Percentiles rank a stretch among this genome's conserved stretches.
Conservation (phyloP, 805 yeast genomes). For the Candida ascalaphidarum region DNA sequence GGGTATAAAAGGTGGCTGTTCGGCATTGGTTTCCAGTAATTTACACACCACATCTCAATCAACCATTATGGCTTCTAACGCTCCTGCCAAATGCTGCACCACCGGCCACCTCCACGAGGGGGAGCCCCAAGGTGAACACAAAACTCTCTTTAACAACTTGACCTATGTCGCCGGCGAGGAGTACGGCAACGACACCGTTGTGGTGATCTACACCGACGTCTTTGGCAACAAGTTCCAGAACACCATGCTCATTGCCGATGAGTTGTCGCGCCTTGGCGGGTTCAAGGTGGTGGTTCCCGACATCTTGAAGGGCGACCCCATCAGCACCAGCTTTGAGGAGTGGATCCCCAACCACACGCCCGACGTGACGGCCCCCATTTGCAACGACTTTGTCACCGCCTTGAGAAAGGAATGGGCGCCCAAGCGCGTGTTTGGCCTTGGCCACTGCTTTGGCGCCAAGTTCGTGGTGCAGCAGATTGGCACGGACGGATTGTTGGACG, state of each 20-base stretch:
- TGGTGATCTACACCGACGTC: conserved; percentile 65
- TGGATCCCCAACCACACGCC: conserved; percentile 55
- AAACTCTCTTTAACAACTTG: conserved; percentile 32
- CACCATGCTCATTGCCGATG: conserved; percentile 54
- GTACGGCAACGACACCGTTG: conserved; percentile 31
- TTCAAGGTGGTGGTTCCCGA: conserved; percentile 74
- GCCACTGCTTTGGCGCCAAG: conserved; percentile 61
- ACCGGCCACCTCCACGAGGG: conserved; percentile 41
- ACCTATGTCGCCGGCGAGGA: conserved; percentile 22
- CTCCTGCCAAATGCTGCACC: conserved; percentile 38
- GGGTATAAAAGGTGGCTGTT: too few species aligned
- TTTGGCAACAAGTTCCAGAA: conserved; percentile 57
- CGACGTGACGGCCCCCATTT: conserved; percentile 38
- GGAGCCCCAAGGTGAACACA: conserved; percentile 34
- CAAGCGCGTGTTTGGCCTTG: conserved; percentile 48
- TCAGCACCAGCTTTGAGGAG: conserved; percentile 8
- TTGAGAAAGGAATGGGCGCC: conserved; percentile 38
- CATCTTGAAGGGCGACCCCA: conserved; percentile 46
- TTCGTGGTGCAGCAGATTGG: conserved; percentile 46
- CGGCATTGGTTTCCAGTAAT: too few species aligned
- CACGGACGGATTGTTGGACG: conserved; percentile 37
- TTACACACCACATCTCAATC: too few species aligned
- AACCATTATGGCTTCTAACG: too few species aligned
- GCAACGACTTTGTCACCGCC: conserved; percentile 36
- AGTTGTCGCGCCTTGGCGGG: conserved; percentile 46